Conservation (phyloP, 306 rosid species). For the Parietaria judaica region DNA sequence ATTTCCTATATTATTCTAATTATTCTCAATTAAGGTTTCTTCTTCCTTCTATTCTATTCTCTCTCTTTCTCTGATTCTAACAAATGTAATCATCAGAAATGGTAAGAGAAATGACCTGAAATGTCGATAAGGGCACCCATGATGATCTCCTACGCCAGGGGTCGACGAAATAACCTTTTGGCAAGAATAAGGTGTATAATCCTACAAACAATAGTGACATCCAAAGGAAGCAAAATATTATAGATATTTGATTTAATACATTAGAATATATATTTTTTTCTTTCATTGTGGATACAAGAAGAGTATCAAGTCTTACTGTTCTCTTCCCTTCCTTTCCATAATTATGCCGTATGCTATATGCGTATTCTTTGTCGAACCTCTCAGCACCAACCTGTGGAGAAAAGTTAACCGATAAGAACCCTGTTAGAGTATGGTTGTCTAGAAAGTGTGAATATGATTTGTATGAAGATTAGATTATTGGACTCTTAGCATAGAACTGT, state of each 20-base stretch:
- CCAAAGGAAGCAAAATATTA: constrained; percentile 12
- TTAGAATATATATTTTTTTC: not conserved
- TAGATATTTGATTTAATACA: not conserved
- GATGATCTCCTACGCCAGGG: constrained; percentile 94
- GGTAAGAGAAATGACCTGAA: constrained; percentile 51
- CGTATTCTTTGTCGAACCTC: constrained; percentile 89
- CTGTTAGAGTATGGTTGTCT: not conserved
- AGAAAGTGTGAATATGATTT: no score
- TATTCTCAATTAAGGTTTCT: no score
- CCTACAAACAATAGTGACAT: constrained; percentile 37
- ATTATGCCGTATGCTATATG: constrained; percentile 77
- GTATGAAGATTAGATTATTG: no score
- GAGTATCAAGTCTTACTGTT: constrained; percentile 51
- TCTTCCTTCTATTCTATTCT: no score
- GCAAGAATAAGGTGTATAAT: constrained; percentile 87
- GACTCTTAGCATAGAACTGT: no score
- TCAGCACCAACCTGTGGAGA: constrained; percentile 69
- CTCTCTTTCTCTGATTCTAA: no score
- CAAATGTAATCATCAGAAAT: constrained; percentile 1
- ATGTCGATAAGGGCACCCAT: constrained; percentile 98
- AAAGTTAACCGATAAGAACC: constrained; percentile 19
- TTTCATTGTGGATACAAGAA: not conserved
- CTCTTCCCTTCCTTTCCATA: constrained; percentile 93
- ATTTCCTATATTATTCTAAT: no score
- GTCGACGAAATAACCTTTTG: constrained; percentile 68